Conservation (phyloP, 2,329 filamentous ascomycete species). For the Fusarium piperis region DNA sequence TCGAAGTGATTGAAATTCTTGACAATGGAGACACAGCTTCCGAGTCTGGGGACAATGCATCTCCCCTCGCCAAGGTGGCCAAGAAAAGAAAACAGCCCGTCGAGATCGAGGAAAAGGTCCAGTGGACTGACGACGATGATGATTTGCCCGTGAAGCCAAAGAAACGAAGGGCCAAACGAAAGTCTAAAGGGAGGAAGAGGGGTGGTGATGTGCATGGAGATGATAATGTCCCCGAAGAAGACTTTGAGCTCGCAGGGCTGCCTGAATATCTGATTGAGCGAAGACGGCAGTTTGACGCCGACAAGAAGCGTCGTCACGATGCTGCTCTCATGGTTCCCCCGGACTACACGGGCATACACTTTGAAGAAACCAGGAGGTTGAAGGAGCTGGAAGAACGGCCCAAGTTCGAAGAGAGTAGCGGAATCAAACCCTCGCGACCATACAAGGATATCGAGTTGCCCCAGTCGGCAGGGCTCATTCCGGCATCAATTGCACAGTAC, state of each 20-base stretch:
- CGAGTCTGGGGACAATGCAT: conserved; percentile 22
- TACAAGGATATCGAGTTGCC: conserved; percentile 81
- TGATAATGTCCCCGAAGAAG: conserved; percentile 51
- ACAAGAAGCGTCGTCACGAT: conserved; percentile 67
- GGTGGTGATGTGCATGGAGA: conserved; percentile 41
- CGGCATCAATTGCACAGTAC: conserved; percentile 89
- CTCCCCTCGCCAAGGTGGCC: conserved; percentile 7
- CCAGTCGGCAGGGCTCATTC: conserved; percentile 82
- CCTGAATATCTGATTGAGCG: conserved; percentile 77
- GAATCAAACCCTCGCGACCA: conserved; percentile 70
- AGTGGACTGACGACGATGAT: conserved; percentile 69
- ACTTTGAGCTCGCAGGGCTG: conserved; percentile 54
- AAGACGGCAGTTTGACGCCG: conserved; percentile 73
- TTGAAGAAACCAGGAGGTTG: conserved; percentile 59
- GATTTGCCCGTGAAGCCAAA: conserved; percentile 67
- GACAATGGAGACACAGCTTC: conserved; percentile 39
- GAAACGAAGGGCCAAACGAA: conserved; percentile 44
- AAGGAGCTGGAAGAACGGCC: conserved; percentile 72
- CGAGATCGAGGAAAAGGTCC: conserved; percentile 54
- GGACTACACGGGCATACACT: conserved; percentile 77
- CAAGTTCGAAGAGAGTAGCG: conserved; percentile 64
- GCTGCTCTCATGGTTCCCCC: conserved; percentile 81
- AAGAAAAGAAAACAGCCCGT: conserved; percentile 52
- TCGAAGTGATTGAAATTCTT: conserved; percentile 40
- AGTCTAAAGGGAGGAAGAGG: conserved; percentile 44